Evolutionary conservation across 1,284 basidiomycete genomes (phyloP).

Genomic region (Moniliophthora roreri): DNA sequence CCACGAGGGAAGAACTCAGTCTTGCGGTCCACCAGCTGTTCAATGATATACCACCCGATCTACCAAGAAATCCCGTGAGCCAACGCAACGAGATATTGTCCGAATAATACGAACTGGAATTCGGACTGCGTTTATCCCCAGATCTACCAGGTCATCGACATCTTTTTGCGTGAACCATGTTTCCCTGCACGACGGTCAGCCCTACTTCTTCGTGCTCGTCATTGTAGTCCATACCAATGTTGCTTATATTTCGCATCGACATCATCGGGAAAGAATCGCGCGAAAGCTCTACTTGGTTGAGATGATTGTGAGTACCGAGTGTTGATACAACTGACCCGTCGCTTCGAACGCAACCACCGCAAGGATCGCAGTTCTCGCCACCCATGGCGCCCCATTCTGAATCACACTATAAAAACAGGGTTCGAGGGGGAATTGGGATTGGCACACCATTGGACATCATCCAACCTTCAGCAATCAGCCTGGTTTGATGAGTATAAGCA

Average conservation of each 20-base stretch:
- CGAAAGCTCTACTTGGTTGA: slow-evolving; percentile 46
- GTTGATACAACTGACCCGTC: slow-evolving; percentile 49
- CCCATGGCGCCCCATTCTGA: slow-evolving; percentile 69
- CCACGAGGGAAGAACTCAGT: slow-evolving; percentile 69
- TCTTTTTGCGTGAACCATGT: slow-evolving; percentile 72
- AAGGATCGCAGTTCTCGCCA: slow-evolving; percentile 52
- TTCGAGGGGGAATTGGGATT: too few species aligned
- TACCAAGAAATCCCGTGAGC: slow-evolving; percentile 26
- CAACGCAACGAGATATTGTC: neutral
- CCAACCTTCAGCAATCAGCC: slow-evolving; percentile 66
- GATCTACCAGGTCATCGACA: slow-evolving; percentile 48
- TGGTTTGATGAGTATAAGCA: too few species aligned
- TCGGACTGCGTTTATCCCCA: slow-evolving; percentile 74
- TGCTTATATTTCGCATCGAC: slow-evolving; percentile 59
- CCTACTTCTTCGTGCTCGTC: too few species aligned
- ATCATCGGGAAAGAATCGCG: slow-evolving; percentile 53
- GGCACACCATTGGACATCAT: slow-evolving; percentile 70
- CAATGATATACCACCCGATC: slow-evolving; percentile 83
- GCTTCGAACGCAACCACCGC: slow-evolving; percentile 53
- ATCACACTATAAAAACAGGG: neutral
- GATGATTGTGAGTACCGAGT: neutral
- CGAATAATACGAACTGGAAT: slow-evolving; percentile 54
- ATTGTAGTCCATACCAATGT: slow-evolving; percentile 52
- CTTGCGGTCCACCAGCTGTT: slow-evolving; percentile 61
- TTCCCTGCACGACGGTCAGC: slow-evolving; percentile 49